These are phyloP conservation scores for Ustilago sp. DNA, from an alignment of 1,284 basidiomycete genomes.

Conservation along the genomic window DNA sequence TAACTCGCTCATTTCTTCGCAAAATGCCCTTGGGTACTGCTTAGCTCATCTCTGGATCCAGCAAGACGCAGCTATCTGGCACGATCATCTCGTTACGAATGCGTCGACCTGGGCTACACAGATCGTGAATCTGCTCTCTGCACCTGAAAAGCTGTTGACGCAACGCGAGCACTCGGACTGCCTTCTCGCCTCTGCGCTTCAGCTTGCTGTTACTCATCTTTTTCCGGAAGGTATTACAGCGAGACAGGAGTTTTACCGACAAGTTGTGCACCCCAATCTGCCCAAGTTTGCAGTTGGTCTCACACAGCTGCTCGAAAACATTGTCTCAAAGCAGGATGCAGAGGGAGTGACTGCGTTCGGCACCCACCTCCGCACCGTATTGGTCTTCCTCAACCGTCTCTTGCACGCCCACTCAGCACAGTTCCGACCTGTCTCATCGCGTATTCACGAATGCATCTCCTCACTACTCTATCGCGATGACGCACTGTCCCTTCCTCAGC, in stretches of 20 bases:
- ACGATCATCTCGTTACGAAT: conserved; percentile 38
- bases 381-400: conserved; percentile 31
- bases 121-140: conserved; percentile 37
- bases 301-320: conserved; percentile 27
- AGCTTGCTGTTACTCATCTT: conserved; percentile 31
- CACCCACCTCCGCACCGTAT: conserved; percentile 20
- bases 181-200: conserved; percentile 34
- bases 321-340: conserved; percentile 4
- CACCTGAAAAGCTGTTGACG: conserved; percentile 33
- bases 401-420: conserved; percentile 42
- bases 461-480: conserved; percentile 39
- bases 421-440: conserved; percentile 46
- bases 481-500: conserved; percentile 8
- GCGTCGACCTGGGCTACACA: conserved; percentile 49
- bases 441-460: conserved; percentile 41
- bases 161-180: conserved; percentile 13
- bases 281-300: conserved; percentile 29
- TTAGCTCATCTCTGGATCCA: conserved; percentile 46
- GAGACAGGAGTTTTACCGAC: conserved; percentile 54
- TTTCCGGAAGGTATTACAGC: conserved; percentile 35
- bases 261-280: conserved; percentile 51
- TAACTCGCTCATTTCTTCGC: conserved; percentile 47
- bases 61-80: conserved; percentile 42
- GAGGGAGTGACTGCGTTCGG: conserved; percentile 14
- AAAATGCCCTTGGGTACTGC: conserved; percentile 42